Conservation (phyloP, 169 alveolate genomes). For the Plasmodium gaboni region DNA sequence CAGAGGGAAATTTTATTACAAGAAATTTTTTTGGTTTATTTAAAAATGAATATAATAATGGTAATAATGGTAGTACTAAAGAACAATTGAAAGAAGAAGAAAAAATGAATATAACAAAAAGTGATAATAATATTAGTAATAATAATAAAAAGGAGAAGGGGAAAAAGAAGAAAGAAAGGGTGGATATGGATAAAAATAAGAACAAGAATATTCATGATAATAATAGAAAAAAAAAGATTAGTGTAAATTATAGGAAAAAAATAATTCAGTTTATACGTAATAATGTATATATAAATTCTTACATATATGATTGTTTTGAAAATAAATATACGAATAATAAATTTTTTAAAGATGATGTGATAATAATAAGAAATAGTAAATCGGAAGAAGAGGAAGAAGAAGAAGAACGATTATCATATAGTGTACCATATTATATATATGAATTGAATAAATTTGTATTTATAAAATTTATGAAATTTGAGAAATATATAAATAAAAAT, state of each 20-base stretch:
- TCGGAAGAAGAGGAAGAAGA: constrained; percentile 4
- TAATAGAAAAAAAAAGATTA: constrained; percentile 11
- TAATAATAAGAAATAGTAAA: constrained; percentile 8
- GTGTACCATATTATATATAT: constrained; percentile 47
- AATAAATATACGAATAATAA: constrained; percentile 45
- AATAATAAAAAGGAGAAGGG: background rate
- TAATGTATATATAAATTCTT: constrained; percentile 53
- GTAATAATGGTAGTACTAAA: background rate
- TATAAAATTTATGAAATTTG: constrained; percentile 62
- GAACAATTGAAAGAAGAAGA: constrained; percentile 7
- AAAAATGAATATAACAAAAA: background rate
- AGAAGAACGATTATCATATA: background rate
- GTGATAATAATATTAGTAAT: background rate
- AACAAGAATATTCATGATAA: background rate
- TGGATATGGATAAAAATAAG: background rate
- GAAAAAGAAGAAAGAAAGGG: background rate
- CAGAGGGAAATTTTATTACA: constrained; percentile 3
- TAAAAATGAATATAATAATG: constrained; percentile 18
- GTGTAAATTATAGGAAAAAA: constrained; percentile 28
- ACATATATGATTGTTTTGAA: constrained; percentile 65
- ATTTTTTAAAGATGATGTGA: constrained; percentile 54
- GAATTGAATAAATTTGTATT: constrained; percentile 61
- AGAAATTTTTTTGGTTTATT: constrained; percentile 8
- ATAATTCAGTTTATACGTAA: constrained; percentile 44
- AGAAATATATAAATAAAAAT: constrained; percentile 39